Conservation (phyloP, 2,329 filamentous ascomycete species). For the Phaeophleospora eucalypticola region DNA sequence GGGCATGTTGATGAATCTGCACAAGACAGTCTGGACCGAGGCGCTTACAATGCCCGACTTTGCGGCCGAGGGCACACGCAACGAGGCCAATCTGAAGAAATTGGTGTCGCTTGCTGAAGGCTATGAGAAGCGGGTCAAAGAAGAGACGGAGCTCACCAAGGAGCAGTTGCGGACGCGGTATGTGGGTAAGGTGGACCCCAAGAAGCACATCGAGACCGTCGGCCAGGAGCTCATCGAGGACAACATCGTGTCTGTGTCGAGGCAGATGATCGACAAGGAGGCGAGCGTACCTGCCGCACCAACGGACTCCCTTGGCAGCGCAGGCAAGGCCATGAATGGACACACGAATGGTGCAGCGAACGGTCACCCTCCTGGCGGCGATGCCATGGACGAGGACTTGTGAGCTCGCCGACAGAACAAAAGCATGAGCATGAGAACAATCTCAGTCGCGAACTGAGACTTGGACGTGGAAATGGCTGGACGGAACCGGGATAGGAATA, state of each 20-base stretch:
- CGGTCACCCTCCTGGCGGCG: conserved; percentile 13
- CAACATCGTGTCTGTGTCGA: conserved; percentile 96
- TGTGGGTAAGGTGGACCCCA: conserved; percentile 96
- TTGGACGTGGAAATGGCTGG: conserved; percentile 1
- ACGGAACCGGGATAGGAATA: neutral
- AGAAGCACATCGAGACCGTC: conserved; percentile 98
- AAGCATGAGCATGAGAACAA: conserved; percentile 1
- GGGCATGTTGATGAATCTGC: conserved; percentile 99
- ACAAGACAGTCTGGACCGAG: conserved; percentile 99
- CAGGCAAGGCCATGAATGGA: conserved; percentile 14
- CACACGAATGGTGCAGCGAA: conserved; percentile 11
- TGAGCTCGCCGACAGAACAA: conserved; percentile 34
- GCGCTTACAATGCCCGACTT: conserved; percentile 97
- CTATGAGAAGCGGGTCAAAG: conserved; percentile 98
- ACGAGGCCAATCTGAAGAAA: conserved; percentile 81
- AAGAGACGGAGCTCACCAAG: conserved; percentile 94
- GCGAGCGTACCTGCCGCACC: conserved; percentile 81
- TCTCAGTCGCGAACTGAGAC: too few species aligned
- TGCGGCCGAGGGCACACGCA: conserved; percentile 73
- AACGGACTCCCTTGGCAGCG: conserved; percentile 34
- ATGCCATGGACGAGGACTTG: conserved; percentile 26
- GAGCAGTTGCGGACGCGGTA: conserved; percentile 98
- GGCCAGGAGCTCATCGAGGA: conserved; percentile 97
- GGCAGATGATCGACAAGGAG: conserved; percentile 99
- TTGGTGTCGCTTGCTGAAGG: conserved; percentile 87